Evolutionary conservation across 257 asterid species (phyloP), one percentile per base, ranked within the genome.

Genomic region (Plantago ovata): DNA sequence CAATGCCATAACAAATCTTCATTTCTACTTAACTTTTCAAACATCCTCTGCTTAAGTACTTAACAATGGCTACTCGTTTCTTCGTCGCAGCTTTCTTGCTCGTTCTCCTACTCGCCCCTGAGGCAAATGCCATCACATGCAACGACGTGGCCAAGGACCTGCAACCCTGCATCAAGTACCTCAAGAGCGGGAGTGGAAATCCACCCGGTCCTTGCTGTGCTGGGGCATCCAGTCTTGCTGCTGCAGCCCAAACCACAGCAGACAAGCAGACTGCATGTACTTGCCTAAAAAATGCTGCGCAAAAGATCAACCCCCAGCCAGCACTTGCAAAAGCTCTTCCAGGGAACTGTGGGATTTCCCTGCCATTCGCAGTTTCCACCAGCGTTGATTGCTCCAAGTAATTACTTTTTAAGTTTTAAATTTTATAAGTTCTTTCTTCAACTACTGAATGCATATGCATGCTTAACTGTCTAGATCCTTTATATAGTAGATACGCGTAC

Each of bases 251-350:
- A 33, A 54, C 70, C 50, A 54, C 75, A 1, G 58, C 78, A 1
- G 95, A 87, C 74, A 82, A 68, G 64, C 83, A 75, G 74, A 44
- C 79, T 3, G 89, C 82, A 0, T 87, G 95, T 62, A 56, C 45
- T 60, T 87, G 96, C 69, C 71, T 87, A 9, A 87, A 80, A 81
- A 76, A 23, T 53, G 82, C 87, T 9, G 43, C 94, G 1, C 68
- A 69, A 46, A 75, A 19, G 12, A 13, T 61, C 11, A 72, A 61
- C 0, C 12, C 73, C 23, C 61, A 79, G 16, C 48, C 71, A n/a
- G 65, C 67, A 33, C 40, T 65, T 24, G 82, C 82, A 1, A 41
- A 65, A 42, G 55, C 66, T 62, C 79, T 79, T 53, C 78, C 82
- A 9, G 56, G 55, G 51, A 68, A 50, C 10, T 79, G 82, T 41